Base-by-base conservation (phyloP, 768 basidiomycete species). In the Coprinopsis marcescibilis region DNA sequence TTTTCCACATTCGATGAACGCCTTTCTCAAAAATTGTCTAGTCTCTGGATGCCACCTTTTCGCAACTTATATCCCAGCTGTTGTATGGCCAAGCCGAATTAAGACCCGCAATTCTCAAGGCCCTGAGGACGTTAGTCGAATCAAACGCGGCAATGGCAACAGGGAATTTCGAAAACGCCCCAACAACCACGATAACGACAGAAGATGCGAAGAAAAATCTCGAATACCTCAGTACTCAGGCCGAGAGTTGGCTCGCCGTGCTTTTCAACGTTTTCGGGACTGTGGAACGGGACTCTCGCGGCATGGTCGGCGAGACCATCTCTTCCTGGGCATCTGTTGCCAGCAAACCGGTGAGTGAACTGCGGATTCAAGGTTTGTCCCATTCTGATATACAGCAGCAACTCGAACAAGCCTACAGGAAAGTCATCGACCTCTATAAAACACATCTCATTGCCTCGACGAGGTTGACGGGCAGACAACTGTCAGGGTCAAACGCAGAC, bases 191-290 rank as follows among this genome's bases (percentile, higher is more conserved):
- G 8, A 59, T 89, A 34, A 73, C 84, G 8, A 67, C 70, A 13
- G 71, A 73, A 32, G 76, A 81, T 57, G 91, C 88, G 2, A 56
- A 65, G 25, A 69, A 68, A 36, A 93, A 93, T 55, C 52, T 97
- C 21, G 69, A 62, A 1, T 86, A 87, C 64, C 70, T 98, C 45
- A 78, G 76, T 33, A 73, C 72, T 0, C 86, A 97, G 59, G 84
- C 77, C 0, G 88, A 92, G 61, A 96, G 91, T 58, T 94, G 96
- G 86, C 78, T 98, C 26, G 84, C 91, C 1, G 92, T 98, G 3
- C 72, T 96, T 36, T 93, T 98, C 72, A 99, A 99, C 60, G 85
- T 99, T n/a, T 98, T 95, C 65, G 78, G 86, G 48, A 89, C 78
- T 50, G 80, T 88, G 25, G 78, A 76, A n/a, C 74, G 80, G 41